Evolutionary conservation across 495 filamentous ascomycete genomes (phyloP).

Genomic region (Penicillium bovifimosum): DNA sequence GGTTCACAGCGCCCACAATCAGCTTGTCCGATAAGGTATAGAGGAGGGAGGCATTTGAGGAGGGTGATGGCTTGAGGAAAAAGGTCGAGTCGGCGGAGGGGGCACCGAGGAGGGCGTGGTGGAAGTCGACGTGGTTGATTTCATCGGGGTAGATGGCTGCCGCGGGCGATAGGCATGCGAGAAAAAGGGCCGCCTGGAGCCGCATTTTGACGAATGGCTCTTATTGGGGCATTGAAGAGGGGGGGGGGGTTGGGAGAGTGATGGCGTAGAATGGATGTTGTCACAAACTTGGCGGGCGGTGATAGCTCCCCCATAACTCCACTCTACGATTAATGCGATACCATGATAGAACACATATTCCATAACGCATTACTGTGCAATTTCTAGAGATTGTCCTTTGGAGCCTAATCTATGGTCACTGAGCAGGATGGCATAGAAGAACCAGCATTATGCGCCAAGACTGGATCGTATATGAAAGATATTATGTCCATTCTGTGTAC

Average conservation of each 20-base stretch:
- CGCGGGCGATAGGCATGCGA: constrained; percentile 36
- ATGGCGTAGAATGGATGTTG: constrained; percentile 5
- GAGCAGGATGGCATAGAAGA: too few species aligned
- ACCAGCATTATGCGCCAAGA: too few species aligned
- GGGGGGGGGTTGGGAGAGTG: constrained; percentile 7
- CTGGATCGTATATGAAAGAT: too few species aligned
- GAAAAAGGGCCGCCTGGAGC: constrained; percentile 40
- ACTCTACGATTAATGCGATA: too few species aligned
- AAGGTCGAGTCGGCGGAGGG: constrained; percentile 81
- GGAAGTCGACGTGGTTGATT: constrained; percentile 87
- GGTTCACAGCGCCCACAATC: constrained; percentile 83
- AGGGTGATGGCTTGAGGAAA: constrained; percentile 78
- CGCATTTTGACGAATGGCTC: constrained; percentile 35
- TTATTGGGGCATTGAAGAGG: constrained; percentile 29
- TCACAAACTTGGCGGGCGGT: constrained; percentile 17
- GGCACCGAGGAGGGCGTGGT: constrained; percentile 79
- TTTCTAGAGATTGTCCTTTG: too few species aligned
- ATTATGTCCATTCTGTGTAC: too few species aligned
- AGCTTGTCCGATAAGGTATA: constrained; percentile 83
- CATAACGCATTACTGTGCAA: too few species aligned
- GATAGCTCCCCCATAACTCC: not conserved
- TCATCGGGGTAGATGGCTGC: constrained; percentile 82
- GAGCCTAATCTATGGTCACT: too few species aligned
- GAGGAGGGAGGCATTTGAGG: constrained; percentile 80
- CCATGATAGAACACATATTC: too few species aligned